Conservation (phyloP, 345 rosid genomes). For the Pseudoturritis turrita region DNA sequence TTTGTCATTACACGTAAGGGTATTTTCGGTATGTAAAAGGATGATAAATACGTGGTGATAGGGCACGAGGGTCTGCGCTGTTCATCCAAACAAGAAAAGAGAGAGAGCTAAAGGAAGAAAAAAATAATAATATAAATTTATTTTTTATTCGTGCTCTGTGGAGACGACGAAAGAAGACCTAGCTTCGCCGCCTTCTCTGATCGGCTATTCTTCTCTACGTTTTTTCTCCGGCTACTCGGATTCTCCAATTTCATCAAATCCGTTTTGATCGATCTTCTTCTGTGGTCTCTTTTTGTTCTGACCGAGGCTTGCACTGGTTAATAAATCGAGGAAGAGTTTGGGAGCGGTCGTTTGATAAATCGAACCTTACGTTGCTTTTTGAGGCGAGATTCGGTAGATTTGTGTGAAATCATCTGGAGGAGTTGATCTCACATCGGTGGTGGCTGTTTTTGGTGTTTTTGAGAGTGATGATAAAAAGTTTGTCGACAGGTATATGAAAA, state of each 20-base stretch:
- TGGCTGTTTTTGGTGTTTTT: background rate
- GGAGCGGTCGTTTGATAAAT: background rate
- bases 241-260: background rate
- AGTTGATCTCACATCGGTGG: background rate
- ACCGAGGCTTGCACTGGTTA: background rate
- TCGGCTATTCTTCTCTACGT: background rate
- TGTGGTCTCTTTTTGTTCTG: background rate
- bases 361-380: background rate
- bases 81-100: constrained; percentile 19
- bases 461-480: background rate
- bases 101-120: background rate
- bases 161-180: constrained; percentile 8
- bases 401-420: background rate
- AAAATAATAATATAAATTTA: background rate
- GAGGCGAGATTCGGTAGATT: background rate
- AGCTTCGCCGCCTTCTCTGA: constrained; percentile 16
- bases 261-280: background rate
- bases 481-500: background rate
- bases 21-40: background rate
- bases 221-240: background rate
- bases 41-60: constrained; percentile 37
- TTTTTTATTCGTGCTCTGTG: background rate
- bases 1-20: background rate
- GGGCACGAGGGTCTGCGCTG: constrained; percentile 30
- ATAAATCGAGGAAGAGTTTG: background rate